Evolutionary conservation across 768 basidiomycete species (phyloP).

Genomic region (Plicaturopsis crispa): DNA sequence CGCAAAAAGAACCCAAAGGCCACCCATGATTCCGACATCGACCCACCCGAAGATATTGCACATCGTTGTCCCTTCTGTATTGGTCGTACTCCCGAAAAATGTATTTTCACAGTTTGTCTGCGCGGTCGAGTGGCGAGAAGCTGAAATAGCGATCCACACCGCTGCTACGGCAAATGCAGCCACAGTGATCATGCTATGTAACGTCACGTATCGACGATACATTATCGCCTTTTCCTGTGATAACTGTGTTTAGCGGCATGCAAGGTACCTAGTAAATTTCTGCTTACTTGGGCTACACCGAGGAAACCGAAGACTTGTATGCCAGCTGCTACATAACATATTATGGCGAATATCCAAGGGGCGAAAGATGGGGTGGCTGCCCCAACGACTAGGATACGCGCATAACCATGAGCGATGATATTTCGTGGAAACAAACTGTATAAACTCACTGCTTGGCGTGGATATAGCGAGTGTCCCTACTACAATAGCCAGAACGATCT

Average conservation of each 20-base stretch:
- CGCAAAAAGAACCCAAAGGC: slow-evolving; percentile 76
- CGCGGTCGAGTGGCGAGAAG: slow-evolving; percentile 66
- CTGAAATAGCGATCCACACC: slow-evolving; percentile 78
- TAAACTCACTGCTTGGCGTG: slow-evolving; percentile 67
- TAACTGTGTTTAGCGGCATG: background rate
- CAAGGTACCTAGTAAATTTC: background rate
- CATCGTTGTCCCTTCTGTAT: slow-evolving; percentile 48
- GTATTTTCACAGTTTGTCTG: slow-evolving; percentile 52
- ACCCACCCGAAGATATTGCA: slow-evolving; percentile 93
- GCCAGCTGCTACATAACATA: slow-evolving; percentile 71
- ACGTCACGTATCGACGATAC: slow-evolving; percentile 43
- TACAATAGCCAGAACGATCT: slow-evolving; percentile 57
- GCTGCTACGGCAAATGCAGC: slow-evolving; percentile 71
- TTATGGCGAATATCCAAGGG: slow-evolving; percentile 60
- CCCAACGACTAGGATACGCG: slow-evolving; percentile 65
- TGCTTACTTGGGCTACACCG: slow-evolving; percentile 67
- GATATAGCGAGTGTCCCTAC: slow-evolving; percentile 69
- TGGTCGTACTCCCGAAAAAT: slow-evolving; percentile 39
- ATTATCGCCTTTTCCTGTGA: slow-evolving; percentile 7
- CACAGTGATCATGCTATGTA: slow-evolving; percentile 48
- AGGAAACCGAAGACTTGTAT: slow-evolving; percentile 81
- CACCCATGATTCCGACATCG: slow-evolving; percentile 86
- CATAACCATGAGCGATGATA: background rate
- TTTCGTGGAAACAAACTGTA: background rate
- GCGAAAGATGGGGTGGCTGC: slow-evolving; percentile 77